A percentile compares a stretch with the other conserved stretches of the same genome.
phyloP scores from a whole-genome alignment of 148 eudicot genomes.

The Nepenthes mirabilis region DNA sequence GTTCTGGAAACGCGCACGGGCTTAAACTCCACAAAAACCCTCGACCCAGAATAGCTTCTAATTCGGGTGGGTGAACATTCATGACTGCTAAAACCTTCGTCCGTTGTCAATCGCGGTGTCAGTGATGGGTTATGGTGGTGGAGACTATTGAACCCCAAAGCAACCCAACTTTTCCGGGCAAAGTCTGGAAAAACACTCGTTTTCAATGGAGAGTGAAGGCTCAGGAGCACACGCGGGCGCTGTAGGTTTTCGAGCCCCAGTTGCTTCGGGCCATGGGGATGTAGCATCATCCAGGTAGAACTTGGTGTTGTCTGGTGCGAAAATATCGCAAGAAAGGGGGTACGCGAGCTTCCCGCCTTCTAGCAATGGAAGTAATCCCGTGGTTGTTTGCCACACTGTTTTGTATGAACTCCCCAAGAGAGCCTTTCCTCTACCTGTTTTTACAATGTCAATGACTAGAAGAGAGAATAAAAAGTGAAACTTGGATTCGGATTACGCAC shows the following conservation, averaged over 20 bases:
- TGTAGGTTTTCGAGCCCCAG: slow-evolving; percentile 18
- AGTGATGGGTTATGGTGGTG: slow-evolving; percentile 12
- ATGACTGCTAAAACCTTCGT: background rate
- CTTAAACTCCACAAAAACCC: slow-evolving; percentile 53
- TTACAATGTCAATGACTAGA: too few species aligned
- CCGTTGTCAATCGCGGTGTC: background rate
- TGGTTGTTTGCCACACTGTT: too few species aligned
- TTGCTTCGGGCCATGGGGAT: slow-evolving; percentile 24
- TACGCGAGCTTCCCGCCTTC: too few species aligned
- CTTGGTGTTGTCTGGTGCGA: too few species aligned
- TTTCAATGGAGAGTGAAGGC: slow-evolving; percentile 19
- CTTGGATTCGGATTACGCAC: too few species aligned
- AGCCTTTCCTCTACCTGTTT: too few species aligned
- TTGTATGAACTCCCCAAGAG: too few species aligned
- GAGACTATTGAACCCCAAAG: slow-evolving; percentile 23
- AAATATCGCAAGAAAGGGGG: too few species aligned
- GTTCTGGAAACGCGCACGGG: slow-evolving; percentile 24
- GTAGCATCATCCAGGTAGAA: slow-evolving; percentile 26
- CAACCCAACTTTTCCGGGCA: slow-evolving; percentile 8
- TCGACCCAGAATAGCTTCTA: slow-evolving; percentile 15
- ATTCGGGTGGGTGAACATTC: slow-evolving; percentile 9
- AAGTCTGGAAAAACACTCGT: background rate
- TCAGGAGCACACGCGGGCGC: slow-evolving; percentile 45
- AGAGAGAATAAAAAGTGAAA: too few species aligned
- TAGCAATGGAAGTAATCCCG: too few species aligned